Conservation (phyloP, 1,284 basidiomycete genomes). For the Rhizopogon parksii region DNA sequence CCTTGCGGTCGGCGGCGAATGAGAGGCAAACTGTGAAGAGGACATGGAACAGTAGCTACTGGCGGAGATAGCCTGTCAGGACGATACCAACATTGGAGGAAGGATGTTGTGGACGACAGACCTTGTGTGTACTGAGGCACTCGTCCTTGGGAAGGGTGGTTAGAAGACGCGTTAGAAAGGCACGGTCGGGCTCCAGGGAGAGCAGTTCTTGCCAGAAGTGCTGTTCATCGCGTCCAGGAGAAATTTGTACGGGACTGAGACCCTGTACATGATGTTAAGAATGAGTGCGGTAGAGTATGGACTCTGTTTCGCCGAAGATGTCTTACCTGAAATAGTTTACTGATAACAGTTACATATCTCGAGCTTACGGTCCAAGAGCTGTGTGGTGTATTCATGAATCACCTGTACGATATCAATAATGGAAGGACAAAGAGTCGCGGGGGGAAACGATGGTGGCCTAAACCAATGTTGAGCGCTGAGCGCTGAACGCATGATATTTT, state of each 20-base stretch:
- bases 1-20: conserved; percentile 14
- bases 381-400: conserved; percentile 16
- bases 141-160: conserved; percentile 32
- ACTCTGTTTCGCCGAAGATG: too few relatives aligned
- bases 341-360: conserved; percentile 16
- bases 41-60: conserved; percentile 48
- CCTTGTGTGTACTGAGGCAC: conserved; percentile 39
- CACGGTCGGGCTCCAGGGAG: conserved; percentile 41
- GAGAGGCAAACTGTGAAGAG: conserved; percentile 41
- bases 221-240: conserved; percentile 28
- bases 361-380: conserved; percentile 12
- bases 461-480: too few relatives aligned
- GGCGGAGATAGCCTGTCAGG: conserved; percentile 9
- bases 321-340: conserved; percentile 25
- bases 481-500: not conserved
- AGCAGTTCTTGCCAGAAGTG: conserved; percentile 48
- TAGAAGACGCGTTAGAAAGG: conserved; percentile 33
- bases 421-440: not conserved
- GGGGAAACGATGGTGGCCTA: too few relatives aligned
- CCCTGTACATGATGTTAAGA: conserved; percentile 24
- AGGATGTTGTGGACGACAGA: conserved; percentile 16
- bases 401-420: not conserved
- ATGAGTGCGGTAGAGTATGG: conserved; percentile 1
- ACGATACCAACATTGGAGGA: not conserved
- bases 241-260: conserved; percentile 32